Base-by-base conservation (phyloP, 768 basidiomycete species). In the Mycena venus region DNA sequence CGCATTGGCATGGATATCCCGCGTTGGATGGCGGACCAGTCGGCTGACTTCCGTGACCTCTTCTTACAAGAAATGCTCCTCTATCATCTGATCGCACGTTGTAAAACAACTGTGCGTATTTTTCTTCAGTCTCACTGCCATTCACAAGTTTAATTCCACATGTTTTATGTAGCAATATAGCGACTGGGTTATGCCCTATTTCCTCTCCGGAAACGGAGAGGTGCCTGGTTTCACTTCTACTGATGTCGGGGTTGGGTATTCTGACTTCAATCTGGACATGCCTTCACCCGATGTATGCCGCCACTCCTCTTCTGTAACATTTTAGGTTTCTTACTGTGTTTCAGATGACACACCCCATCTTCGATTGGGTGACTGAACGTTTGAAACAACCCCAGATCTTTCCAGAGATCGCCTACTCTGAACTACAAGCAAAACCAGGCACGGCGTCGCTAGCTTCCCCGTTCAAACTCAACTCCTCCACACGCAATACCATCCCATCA, bases 261-360 rank as follows among this genome's bases (percentile, higher is more conserved):
- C 17, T 1, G 67, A 68, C 34, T 68, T 44, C 23, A 68, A 68
- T 32, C 21, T 60, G 3, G n/a, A 68, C 19, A 60, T 49, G 67
- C 58, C 25, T 9, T 44, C 58, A 12, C 9, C 21, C 3, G 36
- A 34, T 29, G 56, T 68, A 40, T 23, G 67, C 27, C 31, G 19
- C 17, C 29, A 4, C 36, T 49, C 12, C 10, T 55, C 27, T 55
- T 8, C 8, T 47, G 4, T 21, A n/a, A 32, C 36, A n/a, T n/a
- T n/a, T n/a, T n/a, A n/a, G n/a, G n/a, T n/a, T n/a, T 42, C 2
- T 27, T 11, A 3, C 34, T 27, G 8, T n/a, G 23, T 5, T 2
- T 19, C 29, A 49, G 66, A 5, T 55, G 5, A 11, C 31, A 9
- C 67, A 68, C 36, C 67, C 67, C 11, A 42, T 68, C 1, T 60